Evolutionary conservation across 2,329 filamentous ascomycete genomes (phyloP), one percentile per base, ranked within the genome.

Genomic region (Sporothrix dimorphospora): DNA sequence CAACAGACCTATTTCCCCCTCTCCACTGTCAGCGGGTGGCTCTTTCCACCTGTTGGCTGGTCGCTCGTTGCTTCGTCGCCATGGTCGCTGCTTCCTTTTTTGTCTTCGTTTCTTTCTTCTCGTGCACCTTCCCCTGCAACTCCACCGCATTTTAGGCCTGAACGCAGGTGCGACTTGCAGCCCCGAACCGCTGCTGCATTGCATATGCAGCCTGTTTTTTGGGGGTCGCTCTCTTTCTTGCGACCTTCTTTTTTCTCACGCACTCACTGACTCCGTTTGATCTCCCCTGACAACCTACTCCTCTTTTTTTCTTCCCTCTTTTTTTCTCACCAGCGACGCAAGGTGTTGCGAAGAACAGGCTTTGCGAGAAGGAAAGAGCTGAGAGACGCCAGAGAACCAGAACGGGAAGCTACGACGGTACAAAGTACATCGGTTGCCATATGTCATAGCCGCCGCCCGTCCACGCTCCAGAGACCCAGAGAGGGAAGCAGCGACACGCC

Each of bases 241-340:
- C n/a, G n/a, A n/a, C n/a, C n/a, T n/a, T n/a, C 6, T 6, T 34
- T 6, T 34, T 55, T 27, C 11, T 24, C 24, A 12, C 21, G 59
- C 59, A 67, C 40, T 30, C 4, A 34, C 38, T 42, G 45, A 30
- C 40, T 63, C 38, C 34, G n/a, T 16, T 11, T 49, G 53, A 73
- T 74, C 73, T 73, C 73, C 73, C 73, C 70, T 73, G 73, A 73
- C 73, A 74, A 74, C 73, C 72, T 65, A 27, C 53, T 24, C 69
- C 59, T 57, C 42, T 70, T 61, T 70, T 70, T 70, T 45, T 21
- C 42, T 47, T 21, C n/a, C n/a, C n/a, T 61, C 14, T 45, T 45
- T 47, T 55, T 30, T 27, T 38, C 34, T 61, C 68, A 38, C 55
- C 59, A 45, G 24, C 65, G 65, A n/a, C 42, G 42, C 45, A 51